A percentile compares a stretch with the other conserved stretches of the same genome.
These are phyloP conservation scores for Dioscorea zingiberensis DNA, from an alignment of 106 monocot genomes.

Conservation along the genomic window DNA sequence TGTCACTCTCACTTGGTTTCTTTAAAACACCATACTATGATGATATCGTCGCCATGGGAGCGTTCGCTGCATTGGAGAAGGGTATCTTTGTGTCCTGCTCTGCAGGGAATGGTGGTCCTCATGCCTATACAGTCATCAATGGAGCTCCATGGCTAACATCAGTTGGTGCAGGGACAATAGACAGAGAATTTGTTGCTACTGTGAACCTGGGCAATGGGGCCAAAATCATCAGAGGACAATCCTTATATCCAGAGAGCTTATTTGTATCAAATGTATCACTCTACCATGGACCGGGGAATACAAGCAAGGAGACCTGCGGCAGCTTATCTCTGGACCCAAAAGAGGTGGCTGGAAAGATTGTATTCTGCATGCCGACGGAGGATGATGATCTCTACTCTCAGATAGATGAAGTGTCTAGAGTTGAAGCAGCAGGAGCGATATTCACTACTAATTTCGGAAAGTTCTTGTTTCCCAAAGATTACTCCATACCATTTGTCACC, in stretches of 20 bases:
- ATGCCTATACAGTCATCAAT: conserved; percentile 36
- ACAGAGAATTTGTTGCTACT: conserved; percentile 38
- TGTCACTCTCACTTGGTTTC: conserved; percentile 62
- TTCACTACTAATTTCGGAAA: background rate
- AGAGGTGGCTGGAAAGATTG: conserved; percentile 1
- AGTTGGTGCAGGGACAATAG: conserved; percentile 56
- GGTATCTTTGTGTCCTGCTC: conserved; percentile 67
- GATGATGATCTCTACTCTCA: background rate
- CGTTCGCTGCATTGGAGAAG: conserved; percentile 50
- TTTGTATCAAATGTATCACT: too few species aligned
- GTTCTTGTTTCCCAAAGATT: conserved; percentile 12
- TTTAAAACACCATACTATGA: conserved; percentile 35
- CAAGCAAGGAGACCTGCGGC: too few species aligned
- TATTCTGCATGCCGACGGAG: conserved; percentile 4
- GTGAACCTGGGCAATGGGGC: conserved; percentile 29
- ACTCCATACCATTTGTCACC: conserved; percentile 20
- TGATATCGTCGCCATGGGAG: conserved; percentile 61
- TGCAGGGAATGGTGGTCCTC: conserved; percentile 58
- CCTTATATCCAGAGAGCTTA: conserved; percentile 2
- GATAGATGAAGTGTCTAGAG: background rate
- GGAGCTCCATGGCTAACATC: conserved; percentile 63
- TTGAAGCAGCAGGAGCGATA: conserved; percentile 23
- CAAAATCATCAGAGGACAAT: conserved; percentile 8
- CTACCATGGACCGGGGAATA: too few species aligned
- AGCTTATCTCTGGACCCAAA: too few species aligned